Evolutionary conservation across 73 alveolate species (phyloP).

Genomic region (Paramecium pentaurelia): DNA sequence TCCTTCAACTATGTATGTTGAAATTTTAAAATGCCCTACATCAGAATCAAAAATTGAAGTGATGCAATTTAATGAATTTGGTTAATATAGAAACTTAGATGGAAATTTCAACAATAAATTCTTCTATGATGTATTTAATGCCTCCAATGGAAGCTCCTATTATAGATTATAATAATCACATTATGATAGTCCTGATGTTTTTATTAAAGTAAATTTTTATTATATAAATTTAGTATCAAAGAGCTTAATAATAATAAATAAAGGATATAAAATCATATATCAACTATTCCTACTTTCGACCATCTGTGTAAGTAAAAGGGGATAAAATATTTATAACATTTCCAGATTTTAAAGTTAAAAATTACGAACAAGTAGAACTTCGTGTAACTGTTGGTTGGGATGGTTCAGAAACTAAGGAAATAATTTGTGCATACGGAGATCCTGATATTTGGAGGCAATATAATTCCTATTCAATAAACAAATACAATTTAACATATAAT

Average conservation of each 20-base stretch:
- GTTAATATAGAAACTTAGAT: background rate
- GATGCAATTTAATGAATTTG: background rate
- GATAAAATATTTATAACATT: background rate
- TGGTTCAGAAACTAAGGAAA: background rate
- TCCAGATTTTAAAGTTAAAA: background rate
- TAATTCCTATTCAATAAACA: background rate
- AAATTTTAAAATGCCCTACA: background rate
- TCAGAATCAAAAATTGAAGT: background rate
- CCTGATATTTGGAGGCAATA: background rate
- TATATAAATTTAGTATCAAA: background rate
- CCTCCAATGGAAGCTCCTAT: background rate
- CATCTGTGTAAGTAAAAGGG: background rate
- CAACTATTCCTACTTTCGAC: background rate
- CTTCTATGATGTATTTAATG: background rate
- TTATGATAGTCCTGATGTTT: background rate
- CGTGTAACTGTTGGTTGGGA: background rate
- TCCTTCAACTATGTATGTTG: conserved; percentile 1
- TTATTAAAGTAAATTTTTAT: background rate
- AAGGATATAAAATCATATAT: background rate
- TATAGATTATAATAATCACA: background rate
- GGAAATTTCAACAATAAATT: background rate
- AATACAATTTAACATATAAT: background rate
- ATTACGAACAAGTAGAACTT: background rate
- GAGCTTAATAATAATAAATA: background rate
- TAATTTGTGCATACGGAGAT: background rate